Evolutionary conservation across 2,329 filamentous ascomycete species (phyloP).

Genomic region (Aspergillus phoenicis): DNA sequence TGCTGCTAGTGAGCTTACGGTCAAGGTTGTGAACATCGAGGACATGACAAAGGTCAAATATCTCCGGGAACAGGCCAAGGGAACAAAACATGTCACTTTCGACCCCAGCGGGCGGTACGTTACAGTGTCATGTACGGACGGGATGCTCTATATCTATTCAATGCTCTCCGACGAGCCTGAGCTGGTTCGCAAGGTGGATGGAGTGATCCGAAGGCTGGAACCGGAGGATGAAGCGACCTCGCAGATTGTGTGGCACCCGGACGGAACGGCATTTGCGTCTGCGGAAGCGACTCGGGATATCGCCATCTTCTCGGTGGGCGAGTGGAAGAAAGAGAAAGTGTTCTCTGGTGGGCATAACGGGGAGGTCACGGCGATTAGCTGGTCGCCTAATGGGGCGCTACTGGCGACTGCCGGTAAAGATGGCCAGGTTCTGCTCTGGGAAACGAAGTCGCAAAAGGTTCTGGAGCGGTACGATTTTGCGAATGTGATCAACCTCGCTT

Average conservation of each 20-base stretch:
- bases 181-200: slow-evolving; percentile 80
- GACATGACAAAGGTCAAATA: slow-evolving; percentile 77
- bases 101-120: slow-evolving; percentile 76
- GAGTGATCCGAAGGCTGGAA: slow-evolving; percentile 77
- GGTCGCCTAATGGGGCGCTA: slow-evolving; percentile 93
- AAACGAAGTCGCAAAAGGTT: slow-evolving; percentile 81
- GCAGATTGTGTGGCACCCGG: slow-evolving; percentile 85
- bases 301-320: slow-evolving; percentile 80
- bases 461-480: slow-evolving; percentile 76
- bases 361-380: slow-evolving; percentile 83
- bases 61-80: slow-evolving; percentile 78
- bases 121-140: slow-evolving; percentile 83
- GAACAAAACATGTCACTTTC: slow-evolving; percentile 90
- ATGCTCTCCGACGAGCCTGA: slow-evolving; percentile 76
- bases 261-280: slow-evolving; percentile 85
- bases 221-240: slow-evolving; percentile 75
- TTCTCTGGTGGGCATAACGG: slow-evolving; percentile 80
- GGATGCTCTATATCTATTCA: slow-evolving; percentile 87
- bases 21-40: slow-evolving; percentile 82
- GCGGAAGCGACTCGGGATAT: slow-evolving; percentile 81
- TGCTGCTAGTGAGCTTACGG: slow-evolving; percentile 72
- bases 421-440: slow-evolving; percentile 69
- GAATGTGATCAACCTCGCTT: slow-evolving; percentile 81
- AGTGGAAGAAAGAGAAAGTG: slow-evolving; percentile 82
- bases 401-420: slow-evolving; percentile 65